phyloP scores from a whole-genome alignment of 139 green algal species.

The Pleodorina starrii region DNA sequence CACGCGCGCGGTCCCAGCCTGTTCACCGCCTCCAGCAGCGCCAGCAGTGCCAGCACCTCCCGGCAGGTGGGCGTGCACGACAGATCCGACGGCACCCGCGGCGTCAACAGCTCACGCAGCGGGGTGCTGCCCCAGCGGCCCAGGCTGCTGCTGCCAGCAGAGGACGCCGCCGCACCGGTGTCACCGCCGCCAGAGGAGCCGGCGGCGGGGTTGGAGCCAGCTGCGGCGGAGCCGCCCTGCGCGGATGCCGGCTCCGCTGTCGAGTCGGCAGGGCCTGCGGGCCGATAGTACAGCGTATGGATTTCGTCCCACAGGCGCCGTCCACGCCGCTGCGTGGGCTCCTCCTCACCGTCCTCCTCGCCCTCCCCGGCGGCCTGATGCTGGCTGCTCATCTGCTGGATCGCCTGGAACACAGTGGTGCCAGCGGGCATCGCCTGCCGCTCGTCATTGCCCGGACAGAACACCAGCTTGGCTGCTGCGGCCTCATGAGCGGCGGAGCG shows the following conservation, averaged over 20 bases:
- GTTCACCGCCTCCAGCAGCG: constrained; percentile 83
- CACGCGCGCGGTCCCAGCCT: constrained; percentile 30
- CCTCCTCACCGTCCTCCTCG: constrained; percentile 42
- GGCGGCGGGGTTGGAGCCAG: not conserved
- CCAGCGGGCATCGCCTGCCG: constrained; percentile 57
- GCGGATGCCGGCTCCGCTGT: constrained; percentile 48
- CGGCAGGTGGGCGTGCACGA: constrained; percentile 43
- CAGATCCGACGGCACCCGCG: constrained; percentile 57
- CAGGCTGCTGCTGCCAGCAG: constrained; percentile 39
- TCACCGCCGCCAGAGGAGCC: constrained; percentile 16
- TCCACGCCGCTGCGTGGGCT: constrained; percentile 25
- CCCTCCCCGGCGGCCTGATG: constrained; percentile 47
- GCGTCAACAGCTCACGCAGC: constrained; percentile 72
- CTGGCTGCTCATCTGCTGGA: constrained; percentile 62
- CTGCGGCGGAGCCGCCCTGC: not conserved
- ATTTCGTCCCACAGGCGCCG: constrained; percentile 87
- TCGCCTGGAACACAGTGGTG: constrained; percentile 92
- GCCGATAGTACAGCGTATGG: constrained; percentile 89
- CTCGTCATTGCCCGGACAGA: constrained; percentile 69
- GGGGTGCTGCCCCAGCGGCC: constrained; percentile 33
- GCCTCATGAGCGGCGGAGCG: constrained; percentile 40
- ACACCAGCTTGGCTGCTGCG: constrained; percentile 74
- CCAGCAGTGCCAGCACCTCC: constrained; percentile 81
- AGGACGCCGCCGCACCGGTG: no score
- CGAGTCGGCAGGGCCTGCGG: constrained; percentile 1